Evolutionary conservation across 108 stramenopile genomes (phyloP), one percentile per base, ranked within the genome.

Genomic region (Schizochytrium sp.): DNA sequence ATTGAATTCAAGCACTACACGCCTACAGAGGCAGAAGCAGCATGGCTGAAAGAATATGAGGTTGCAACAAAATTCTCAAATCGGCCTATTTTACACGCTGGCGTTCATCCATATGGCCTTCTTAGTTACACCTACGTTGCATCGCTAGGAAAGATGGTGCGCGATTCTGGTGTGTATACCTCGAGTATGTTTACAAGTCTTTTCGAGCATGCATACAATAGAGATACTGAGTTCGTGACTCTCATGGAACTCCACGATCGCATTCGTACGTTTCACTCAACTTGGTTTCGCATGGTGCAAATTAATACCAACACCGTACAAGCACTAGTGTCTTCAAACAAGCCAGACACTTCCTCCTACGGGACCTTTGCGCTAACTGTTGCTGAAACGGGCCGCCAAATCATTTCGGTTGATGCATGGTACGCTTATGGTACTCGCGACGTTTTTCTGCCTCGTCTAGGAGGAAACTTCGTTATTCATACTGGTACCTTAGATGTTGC

Each of bases 191-290:
- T 83, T 2, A 53, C 10, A 8, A 38, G 50, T 2, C 50, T 83
- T 10, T 55, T 83, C 40, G 28, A 0, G 3, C 2, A 8, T 53
- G 76, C 76, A 10, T 83, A 83, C 76, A 8, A 46, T 2, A 42
- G 53, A n/a, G 40, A 83, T 42, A 83, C 76, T 40, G 76, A 83
- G 76, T 83, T 83, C 28, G 50, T 83, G 15, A 46, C 76, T n/a
- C 8, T 55, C 53, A 83, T 83, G 47, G 47, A 17, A n/a, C 76
- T 83, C 76, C 49, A 28, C 53, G 76, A 83, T 53, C 76, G 76
- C 76, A 83, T 83, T 42, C 76, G 76, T 40, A 19, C 76, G 17
- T 55, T 55, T 50, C n/a, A 49, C n/a, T 83, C 76, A 38, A 50
- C 76, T 5, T 69, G 64, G 64, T 55, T 83, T 55, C 47, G 53